phyloP scores from a whole-genome alignment of 2,329 filamentous ascomycete genomes.

The Penicillium sclerotigenum region DNA sequence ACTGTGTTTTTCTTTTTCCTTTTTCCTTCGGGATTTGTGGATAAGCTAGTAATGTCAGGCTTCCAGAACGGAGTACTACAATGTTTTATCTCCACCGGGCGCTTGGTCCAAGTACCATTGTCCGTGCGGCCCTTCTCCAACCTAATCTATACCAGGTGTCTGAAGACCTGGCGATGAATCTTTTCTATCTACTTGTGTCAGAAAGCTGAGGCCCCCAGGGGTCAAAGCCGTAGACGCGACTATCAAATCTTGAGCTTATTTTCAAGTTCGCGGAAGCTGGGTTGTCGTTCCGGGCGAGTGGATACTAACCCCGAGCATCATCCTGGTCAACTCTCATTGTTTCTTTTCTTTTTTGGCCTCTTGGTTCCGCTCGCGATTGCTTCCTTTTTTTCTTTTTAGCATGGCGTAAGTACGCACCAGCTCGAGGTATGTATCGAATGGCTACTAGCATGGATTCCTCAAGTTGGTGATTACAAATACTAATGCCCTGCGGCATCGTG shows the following conservation, averaged over 20 bases:
- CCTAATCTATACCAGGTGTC: constrained; percentile 3
- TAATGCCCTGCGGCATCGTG: constrained; percentile 1
- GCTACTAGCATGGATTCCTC: not conserved
- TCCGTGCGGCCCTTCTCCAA: not conserved
- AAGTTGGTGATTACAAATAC: not conserved
- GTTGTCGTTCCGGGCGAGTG: not conserved
- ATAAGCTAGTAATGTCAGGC: not conserved
- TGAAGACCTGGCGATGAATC: not conserved
- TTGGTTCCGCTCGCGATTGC: not conserved
- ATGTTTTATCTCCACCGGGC: not conserved
- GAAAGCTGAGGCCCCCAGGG: not conserved
- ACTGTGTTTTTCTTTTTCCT: not conserved
- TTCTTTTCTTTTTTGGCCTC: not conserved
- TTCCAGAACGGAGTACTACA: not conserved
- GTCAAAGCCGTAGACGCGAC: constrained; percentile 4
- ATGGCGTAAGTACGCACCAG: not conserved
- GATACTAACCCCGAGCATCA: not conserved
- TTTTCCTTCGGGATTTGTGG: not conserved
- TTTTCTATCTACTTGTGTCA: not conserved
- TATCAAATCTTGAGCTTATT: constrained; percentile 26
- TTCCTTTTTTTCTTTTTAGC: too few species aligned
- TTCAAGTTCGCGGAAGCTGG: constrained; percentile 5
- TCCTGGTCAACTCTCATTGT: not conserved
- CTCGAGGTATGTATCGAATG: not conserved
- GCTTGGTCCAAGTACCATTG: not conserved